Evolutionary conservation across 2,329 filamentous ascomycete species (phyloP), one percentile per base, ranked within the genome.

Genomic region (Fusarium caatingaense): DNA sequence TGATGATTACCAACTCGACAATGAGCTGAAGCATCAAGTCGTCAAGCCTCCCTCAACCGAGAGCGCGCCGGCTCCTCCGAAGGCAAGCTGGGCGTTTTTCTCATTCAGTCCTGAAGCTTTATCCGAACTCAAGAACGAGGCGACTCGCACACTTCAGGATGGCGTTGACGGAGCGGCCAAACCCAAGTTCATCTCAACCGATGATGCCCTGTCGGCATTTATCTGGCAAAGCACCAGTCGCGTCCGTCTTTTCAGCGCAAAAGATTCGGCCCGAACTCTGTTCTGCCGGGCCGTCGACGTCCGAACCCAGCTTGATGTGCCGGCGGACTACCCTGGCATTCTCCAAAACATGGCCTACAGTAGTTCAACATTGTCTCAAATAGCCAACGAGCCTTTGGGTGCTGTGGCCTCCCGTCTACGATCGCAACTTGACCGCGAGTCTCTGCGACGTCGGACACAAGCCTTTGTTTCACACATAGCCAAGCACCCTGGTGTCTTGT

Each of bases 141-240:
- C 83, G 6, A 74, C 73, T 9, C 45, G 10, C 1, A 37, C 34
- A 12, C 34, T 37, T 4, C 34, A 37, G 18, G 18, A 7, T n/a
- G 34, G 18, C 3, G 34, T 37, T 37, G 34, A 37, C 8, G 34
- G 10, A 12, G 18, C 6, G 3, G 18, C 10, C 18, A 37, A 37
- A 7, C 34, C 34, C 10, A 48, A 41, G 4, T 87, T 80, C 65
- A n/a, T 37, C 10, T 37, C 86, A 3, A 88, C 85, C 1, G 86
- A 89, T 58, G 87, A 89, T 69, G 79, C 81, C 5, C 74, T 88
- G 16, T 83, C 76, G 4, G 84, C 85, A 1, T 83, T 88, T 37
- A 37, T 37, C 57, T 88, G 84, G 84, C 79, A 84, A 63, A 79
- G 78, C 0, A 69, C 85, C 12, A 76, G 77, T 0, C 81, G 81